Conservation (phyloP, 768 basidiomycete genomes). For the Rhizopogon vesiculosus region DNA sequence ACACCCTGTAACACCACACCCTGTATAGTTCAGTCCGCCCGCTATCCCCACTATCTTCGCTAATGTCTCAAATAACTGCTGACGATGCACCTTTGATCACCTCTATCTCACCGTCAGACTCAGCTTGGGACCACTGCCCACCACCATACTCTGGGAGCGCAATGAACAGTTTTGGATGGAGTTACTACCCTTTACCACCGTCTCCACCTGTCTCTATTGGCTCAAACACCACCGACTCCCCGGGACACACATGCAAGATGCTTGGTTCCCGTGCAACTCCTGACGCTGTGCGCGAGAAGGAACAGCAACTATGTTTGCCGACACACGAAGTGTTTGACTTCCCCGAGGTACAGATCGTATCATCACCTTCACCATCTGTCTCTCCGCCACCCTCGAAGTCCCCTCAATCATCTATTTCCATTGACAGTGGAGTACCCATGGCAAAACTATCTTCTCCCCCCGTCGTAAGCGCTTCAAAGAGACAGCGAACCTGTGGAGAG, state of each 20-base stretch:
- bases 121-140: slow-evolving; percentile 43
- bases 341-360: slow-evolving; percentile 28
- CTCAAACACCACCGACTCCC: slow-evolving; percentile 41
- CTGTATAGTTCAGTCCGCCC: slow-evolving; percentile 8
- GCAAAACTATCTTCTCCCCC: slow-evolving; percentile 14
- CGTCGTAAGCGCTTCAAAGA: slow-evolving; percentile 37
- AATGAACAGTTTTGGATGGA: slow-evolving; percentile 39
- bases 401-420: slow-evolving; percentile 30
- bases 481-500: slow-evolving; percentile 41
- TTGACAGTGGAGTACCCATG: slow-evolving; percentile 16
- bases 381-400: slow-evolving; percentile 26
- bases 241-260: slow-evolving; percentile 37
- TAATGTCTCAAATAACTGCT: slow-evolving; percentile 57
- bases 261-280: slow-evolving; percentile 50
- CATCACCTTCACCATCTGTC: slow-evolving; percentile 30
- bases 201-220: slow-evolving; percentile 45
- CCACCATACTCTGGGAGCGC: slow-evolving; percentile 29
- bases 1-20: slow-evolving; percentile 2
- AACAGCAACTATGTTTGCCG: slow-evolving; percentile 54
- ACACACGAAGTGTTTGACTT: slow-evolving; percentile 75
- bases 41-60: slow-evolving; percentile 23
- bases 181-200: slow-evolving; percentile 45
- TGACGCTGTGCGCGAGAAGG: slow-evolving; percentile 37
- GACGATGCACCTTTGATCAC: slow-evolving; percentile 56
- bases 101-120: slow-evolving; percentile 37